phyloP scores from a whole-genome alignment of 106 monocot genomes.

The Hemerocallis citrina region DNA sequence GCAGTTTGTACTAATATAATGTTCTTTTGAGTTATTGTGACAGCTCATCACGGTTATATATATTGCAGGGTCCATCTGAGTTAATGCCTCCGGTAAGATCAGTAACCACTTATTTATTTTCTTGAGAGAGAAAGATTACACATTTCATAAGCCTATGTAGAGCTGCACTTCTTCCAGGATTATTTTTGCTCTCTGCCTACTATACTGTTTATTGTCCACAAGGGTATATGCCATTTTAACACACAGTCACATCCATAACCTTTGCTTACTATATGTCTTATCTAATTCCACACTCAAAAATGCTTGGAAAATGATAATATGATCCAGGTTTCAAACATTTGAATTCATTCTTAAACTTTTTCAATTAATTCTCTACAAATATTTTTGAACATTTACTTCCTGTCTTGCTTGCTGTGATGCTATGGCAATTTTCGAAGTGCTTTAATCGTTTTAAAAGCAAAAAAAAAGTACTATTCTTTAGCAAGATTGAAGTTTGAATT shows the following conservation, averaged over 20 bases:
- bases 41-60: slow-evolving; percentile 88
- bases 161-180: neutral
- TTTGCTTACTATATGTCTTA: neutral
- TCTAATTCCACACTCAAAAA: too few species aligned
- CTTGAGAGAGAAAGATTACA: too few species aligned
- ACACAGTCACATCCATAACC: neutral
- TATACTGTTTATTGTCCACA: neutral
- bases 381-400: neutral
- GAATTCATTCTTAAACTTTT: neutral
- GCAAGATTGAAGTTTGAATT: too few species aligned
- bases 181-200: neutral
- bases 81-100: slow-evolving; percentile 86
- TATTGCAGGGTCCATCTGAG: slow-evolving; percentile 89
- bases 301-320: too few species aligned
- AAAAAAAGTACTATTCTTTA: too few species aligned
- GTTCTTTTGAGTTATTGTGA: neutral
- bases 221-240: neutral
- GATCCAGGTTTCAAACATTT: too few species aligned
- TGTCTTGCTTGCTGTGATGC: too few species aligned
- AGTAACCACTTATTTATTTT: neutral
- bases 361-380: neutral
- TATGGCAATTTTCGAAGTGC: too few species aligned
- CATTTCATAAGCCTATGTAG: neutral
- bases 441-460: too few species aligned
- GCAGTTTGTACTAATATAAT: neutral